These are phyloP conservation scores for Salisapilia sapeloensis DNA, from an alignment of 352 stramenopile genomes.

Conservation along the genomic window DNA sequence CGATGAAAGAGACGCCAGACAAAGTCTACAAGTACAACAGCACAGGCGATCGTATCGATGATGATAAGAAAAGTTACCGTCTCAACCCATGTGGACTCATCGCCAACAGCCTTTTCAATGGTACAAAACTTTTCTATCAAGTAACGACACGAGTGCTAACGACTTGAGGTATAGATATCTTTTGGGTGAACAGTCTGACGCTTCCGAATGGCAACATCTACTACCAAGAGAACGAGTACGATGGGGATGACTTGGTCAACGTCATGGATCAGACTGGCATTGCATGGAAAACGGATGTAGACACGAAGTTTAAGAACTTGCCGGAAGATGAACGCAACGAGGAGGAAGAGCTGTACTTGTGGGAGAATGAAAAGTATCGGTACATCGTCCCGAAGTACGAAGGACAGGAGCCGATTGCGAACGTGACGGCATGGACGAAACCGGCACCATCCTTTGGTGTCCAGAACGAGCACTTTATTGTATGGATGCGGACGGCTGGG, in stretches of 20 bases:
- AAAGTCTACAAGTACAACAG: conserved; percentile 59
- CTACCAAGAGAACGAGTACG: conserved; percentile 51
- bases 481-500: conserved; percentile 98
- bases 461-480: conserved; percentile 98
- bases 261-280: conserved; percentile 91
- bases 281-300: conserved; percentile 91
- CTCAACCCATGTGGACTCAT: conserved; percentile 98
- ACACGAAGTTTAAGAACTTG: conserved; percentile 94
- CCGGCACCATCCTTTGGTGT: conserved; percentile 68
- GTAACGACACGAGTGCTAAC: background rate
- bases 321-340: conserved; percentile 12
- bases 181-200: conserved; percentile 68
- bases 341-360: conserved; percentile 50
- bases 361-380: conserved; percentile 70
- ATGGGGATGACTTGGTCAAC: conserved; percentile 40
- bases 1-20: conserved; percentile 25
- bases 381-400: conserved; percentile 61
- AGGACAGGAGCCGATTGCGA: conserved; percentile 29
- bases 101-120: conserved; percentile 98
- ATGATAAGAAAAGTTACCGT: conserved; percentile 14
- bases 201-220: conserved; percentile 15
- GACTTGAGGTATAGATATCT: conserved; percentile 33
- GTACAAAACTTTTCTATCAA: conserved; percentile 21
- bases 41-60: conserved; percentile 13
- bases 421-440: conserved; percentile 71